phyloP scores from a whole-genome alignment of 1,284 basidiomycete species.

The Tremellales sp. region DNA sequence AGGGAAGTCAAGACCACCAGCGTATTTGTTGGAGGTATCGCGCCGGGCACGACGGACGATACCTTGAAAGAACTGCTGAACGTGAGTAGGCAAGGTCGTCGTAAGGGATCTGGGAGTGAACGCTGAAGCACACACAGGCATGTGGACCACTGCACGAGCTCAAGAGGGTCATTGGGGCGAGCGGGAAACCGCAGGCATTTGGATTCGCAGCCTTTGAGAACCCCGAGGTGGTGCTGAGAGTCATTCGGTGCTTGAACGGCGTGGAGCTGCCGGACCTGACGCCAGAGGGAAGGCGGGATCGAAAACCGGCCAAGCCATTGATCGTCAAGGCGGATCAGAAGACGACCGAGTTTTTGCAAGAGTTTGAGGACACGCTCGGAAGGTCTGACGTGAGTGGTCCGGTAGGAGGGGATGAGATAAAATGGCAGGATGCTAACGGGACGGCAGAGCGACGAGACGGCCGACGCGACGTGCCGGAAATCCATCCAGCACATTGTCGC shows the following conservation, averaged over 20 bases:
- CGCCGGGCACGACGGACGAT: slow-evolving; percentile 78
- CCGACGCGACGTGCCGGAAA: slow-evolving; percentile 40
- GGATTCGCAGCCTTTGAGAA: slow-evolving; percentile 91
- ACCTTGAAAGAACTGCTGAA: slow-evolving; percentile 70
- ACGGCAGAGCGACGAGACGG: slow-evolving; percentile 44
- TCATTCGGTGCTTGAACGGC: slow-evolving; percentile 72
- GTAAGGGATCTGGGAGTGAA: not conserved
- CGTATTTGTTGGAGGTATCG: slow-evolving; percentile 91
- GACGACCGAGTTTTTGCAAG: slow-evolving; percentile 78
- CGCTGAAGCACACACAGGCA: slow-evolving; percentile 54
- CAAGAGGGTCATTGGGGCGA: slow-evolving; percentile 82
- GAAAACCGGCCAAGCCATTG: slow-evolving; percentile 77
- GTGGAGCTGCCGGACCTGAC: slow-evolving; percentile 82
- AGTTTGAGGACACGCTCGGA: slow-evolving; percentile 73
- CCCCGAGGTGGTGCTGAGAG: slow-evolving; percentile 79
- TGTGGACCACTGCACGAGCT: slow-evolving; percentile 83
- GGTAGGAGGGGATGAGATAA: not conserved
- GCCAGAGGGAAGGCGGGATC: slow-evolving; percentile 52
- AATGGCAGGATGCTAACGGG: not conserved
- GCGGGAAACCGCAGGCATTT: slow-evolving; percentile 89
- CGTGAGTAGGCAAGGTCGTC: slow-evolving; percentile 53
- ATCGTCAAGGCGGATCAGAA: slow-evolving; percentile 93
- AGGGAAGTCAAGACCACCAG: slow-evolving; percentile 53
- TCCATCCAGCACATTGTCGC: slow-evolving; percentile 45
- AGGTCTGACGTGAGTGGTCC: slow-evolving; percentile 63